phyloP scores from a whole-genome alignment of 768 basidiomycete genomes.

The Pleurotus eryngii region DNA sequence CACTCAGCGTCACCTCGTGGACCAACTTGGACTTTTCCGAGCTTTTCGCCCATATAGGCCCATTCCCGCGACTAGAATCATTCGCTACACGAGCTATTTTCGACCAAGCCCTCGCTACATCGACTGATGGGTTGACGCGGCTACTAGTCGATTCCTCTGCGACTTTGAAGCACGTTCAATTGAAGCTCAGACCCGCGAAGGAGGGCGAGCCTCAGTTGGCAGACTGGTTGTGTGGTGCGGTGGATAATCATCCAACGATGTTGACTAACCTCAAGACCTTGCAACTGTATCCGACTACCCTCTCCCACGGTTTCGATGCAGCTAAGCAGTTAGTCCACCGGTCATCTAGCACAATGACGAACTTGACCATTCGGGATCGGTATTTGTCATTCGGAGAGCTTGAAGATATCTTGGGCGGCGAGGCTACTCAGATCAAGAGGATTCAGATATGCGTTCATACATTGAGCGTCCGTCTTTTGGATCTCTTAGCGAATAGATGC shows the following conservation, averaged over 20 bases:
- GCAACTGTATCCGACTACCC: constrained; percentile 40
- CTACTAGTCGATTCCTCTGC: constrained; percentile 27
- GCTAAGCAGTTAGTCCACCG: constrained; percentile 28
- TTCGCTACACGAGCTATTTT: constrained; percentile 38
- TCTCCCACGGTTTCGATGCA: constrained; percentile 28
- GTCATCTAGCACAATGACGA: constrained; percentile 28
- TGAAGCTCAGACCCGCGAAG: constrained; percentile 37
- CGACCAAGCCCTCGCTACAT: constrained; percentile 29
- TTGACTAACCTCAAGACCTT: constrained; percentile 30
- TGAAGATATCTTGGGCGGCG: constrained; percentile 15
- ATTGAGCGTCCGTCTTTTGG: constrained; percentile 30
- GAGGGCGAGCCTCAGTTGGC: constrained; percentile 27
- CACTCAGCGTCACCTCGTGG: constrained; percentile 38
- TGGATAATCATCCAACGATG: constrained; percentile 20
- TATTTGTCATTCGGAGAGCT: constrained; percentile 34
- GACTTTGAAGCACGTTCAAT: constrained; percentile 29
- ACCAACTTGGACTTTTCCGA: constrained; percentile 36
- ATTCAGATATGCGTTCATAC: constrained; percentile 32
- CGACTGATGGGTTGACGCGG: constrained; percentile 32
- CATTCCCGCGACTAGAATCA: constrained; percentile 29
- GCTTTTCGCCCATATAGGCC: constrained; percentile 30
- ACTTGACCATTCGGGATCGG: constrained; percentile 36
- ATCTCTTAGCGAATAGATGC: constrained; percentile 27
- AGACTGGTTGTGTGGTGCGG: constrained; percentile 29
- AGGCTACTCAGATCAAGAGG: constrained; percentile 20